A percentile compares a stretch with the other conserved stretches of the same genome.
Conservation (phyloP, 768 basidiomycete genomes). For the Hemileccinum impolitum region DNA sequence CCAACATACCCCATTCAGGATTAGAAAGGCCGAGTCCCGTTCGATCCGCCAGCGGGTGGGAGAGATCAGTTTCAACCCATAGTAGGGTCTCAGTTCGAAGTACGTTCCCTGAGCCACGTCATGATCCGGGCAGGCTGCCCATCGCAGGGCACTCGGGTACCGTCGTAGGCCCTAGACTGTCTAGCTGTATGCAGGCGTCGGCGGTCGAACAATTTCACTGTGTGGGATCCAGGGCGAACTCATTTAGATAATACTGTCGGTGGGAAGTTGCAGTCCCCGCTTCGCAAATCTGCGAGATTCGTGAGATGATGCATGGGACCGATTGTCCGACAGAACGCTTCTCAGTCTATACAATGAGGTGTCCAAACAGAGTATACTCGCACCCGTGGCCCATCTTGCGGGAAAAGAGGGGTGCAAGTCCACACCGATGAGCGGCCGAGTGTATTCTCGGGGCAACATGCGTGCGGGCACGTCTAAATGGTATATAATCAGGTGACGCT, state of each 20-base stretch:
- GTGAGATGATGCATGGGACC: background rate
- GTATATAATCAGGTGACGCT: slow-evolving; percentile 15
- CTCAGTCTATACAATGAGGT: background rate
- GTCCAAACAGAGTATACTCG: background rate
- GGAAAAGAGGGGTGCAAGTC: background rate
- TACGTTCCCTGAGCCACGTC: no score
- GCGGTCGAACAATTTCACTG: no score
- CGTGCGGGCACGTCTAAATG: slow-evolving; percentile 7
- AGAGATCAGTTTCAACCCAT: no score
- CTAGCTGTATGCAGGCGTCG: no score
- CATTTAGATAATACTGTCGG: no score
- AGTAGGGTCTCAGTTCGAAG: no score
- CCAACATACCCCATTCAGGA: background rate
- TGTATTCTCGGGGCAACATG: background rate
- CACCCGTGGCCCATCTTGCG: background rate
- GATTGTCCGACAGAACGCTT: background rate
- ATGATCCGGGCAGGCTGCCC: no score
- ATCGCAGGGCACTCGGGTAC: no score
- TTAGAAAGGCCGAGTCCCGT: background rate
- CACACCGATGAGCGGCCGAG: background rate
- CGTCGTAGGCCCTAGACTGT: no score
- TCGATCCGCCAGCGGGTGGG: no score
- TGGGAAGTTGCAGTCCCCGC: background rate
- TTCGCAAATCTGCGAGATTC: background rate
- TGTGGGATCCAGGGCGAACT: no score